Evolutionary conservation across 2,329 filamentous ascomycete genomes (phyloP), one percentile per base, ranked within the genome.

Genomic region (Chlorencoelia australis): DNA sequence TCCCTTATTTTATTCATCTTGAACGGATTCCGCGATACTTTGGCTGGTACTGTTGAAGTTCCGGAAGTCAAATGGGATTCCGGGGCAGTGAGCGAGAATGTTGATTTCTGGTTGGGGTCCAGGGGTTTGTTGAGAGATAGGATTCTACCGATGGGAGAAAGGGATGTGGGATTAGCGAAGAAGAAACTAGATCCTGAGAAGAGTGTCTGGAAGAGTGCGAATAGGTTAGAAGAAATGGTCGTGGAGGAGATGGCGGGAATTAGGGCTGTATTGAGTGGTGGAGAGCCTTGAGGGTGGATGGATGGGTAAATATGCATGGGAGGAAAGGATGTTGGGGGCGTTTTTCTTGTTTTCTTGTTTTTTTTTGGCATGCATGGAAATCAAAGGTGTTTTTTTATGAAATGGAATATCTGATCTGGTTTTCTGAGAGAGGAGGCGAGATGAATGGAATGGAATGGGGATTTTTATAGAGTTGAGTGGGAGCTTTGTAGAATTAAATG

Each of bases 101-200:
- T 93, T 4, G 85, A 94, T 47, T 83, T 82, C 46, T 85, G 85
- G 69, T 63, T 95, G 22, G 70, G 75, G 18, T 78, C 78, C 35
- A 71, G 77, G 40, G 75, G 75, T 46, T 64, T 79, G 37, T 63
- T 95, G 38, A 71, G 79, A 35, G 79, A 85, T 45, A 69, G 82
- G 18, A 72, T 94, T 31, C 66, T 88, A 33, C 77, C 87, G 0
- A 68, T 82, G 14, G 83, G 75, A 18, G 71, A 79, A 50, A 73
- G 79, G 43, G 87, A 94, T 60, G 65, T 72, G 28, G 78, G 79
- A 46, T 78, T 71, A 62, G 54, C 58, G 9, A 66, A 59, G 42
- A 56, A 64, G 47, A 65, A 62, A 49, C 2, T 47, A 58, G 39
- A 22, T 29, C 11, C 37, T 33, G n/a, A 42, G 24, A 31, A 35